phyloP scores from a whole-genome alignment of 2,329 filamentous ascomycete genomes.

The Ceratocystis eucalypticola region DNA sequence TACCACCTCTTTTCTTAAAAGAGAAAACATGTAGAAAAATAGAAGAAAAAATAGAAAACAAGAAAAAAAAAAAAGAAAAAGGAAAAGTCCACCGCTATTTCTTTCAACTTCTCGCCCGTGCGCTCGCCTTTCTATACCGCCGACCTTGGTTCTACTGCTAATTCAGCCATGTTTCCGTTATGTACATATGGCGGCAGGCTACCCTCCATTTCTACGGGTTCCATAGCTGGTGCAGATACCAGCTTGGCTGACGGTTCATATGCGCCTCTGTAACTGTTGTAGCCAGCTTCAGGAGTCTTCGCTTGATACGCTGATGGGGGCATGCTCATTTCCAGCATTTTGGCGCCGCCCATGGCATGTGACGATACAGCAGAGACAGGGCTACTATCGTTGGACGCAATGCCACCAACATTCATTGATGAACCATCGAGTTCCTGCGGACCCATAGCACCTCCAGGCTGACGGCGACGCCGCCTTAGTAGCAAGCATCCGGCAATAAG shows the following conservation, averaged over 20 bases:
- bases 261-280: constrained; percentile 14
- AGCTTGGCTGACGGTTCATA: constrained; percentile 17
- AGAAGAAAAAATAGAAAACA: constrained; percentile 4
- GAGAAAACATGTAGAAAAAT: background rate
- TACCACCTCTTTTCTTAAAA: constrained; percentile 5
- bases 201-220: constrained; percentile 19
- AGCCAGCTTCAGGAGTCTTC: constrained; percentile 11
- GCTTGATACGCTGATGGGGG: constrained; percentile 15
- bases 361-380: background rate
- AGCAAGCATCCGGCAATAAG: constrained; percentile 15
- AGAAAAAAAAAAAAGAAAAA: background rate
- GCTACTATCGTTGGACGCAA: background rate
- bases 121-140: constrained; percentile 1
- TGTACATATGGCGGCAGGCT: constrained; percentile 15
- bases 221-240: constrained; percentile 17
- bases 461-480: constrained; percentile 7
- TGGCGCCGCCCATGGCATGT: background rate
- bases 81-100: background rate
- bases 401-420: background rate
- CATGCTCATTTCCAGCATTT: constrained; percentile 15
- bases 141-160: constrained; percentile 14
- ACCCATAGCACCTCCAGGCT: background rate
- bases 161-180: constrained; percentile 12
- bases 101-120: background rate
- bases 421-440: constrained; percentile 11